Base-by-base conservation (phyloP, 2,329 filamentous ascomycete genomes). In the Microsporum ferrugineum region DNA sequence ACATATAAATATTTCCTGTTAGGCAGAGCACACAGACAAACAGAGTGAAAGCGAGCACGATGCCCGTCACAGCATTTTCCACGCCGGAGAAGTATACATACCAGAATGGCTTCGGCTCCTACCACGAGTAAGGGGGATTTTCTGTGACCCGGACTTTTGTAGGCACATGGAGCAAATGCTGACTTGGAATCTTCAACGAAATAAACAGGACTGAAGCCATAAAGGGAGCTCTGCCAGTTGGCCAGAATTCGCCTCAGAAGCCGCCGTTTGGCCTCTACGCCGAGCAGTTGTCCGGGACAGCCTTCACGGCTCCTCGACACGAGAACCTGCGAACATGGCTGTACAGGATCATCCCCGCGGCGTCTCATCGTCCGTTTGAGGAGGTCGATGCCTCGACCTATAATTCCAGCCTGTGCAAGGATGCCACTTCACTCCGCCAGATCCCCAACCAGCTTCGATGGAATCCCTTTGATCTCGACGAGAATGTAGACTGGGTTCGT, bases 181-280 rank as follows among this genome's bases (percentile, higher is more conserved):
- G n/a, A 47, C 34, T 34, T 31, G 36, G 14, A 14, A 57, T 17
- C 33, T 10, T n/a, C 49, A 4, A 23, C 17, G 6, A 49, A 8
- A 68, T 23, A 23, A 23, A 23, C 17, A 91, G 88, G 71, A 84
- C 87, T 49, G 89, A 94, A 78, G 88, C 89, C 51, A 78, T 92
- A 61, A 79, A 85, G 14, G 87, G 85, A 17, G 86, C 89, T 3
- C 79, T 92, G 3, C 89, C 90, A 6, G 71, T 89, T 62, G 89
- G 82, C 57, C 82, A 86, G 47, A 95, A 95, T 78, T 89, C 88
- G 2, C 90, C 90, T 0, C 89, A 95, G 71, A 89, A 90, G 70
- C 85, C 85, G 0, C 81, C 88, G 0, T 84, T 85, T 65, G 89
- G 89, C 0, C 83, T 95, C 33, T 94, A 94, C 75, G 84, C 89